A percentile compares a stretch with the other conserved stretches of the same genome.
Conservation (phyloP, 2,329 filamentous ascomycete species). For the Aspergillus arachidicola region DNA sequence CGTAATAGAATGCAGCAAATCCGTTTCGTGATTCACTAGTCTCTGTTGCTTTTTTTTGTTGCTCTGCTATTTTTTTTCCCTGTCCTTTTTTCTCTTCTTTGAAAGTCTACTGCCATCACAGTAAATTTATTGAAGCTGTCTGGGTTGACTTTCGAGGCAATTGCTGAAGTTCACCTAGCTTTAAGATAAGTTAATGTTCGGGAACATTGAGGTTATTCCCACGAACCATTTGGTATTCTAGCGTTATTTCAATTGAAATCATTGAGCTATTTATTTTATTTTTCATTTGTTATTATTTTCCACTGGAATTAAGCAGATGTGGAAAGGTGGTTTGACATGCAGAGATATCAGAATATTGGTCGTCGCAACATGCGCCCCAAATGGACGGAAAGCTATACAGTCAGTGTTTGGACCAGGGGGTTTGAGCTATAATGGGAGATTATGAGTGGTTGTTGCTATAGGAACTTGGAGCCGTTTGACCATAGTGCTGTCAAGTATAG, state of each 20-base stretch:
- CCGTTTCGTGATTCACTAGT: background rate
- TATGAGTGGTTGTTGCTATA: constrained; percentile 3
- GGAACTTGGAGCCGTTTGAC: constrained; percentile 3
- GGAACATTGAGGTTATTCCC: background rate
- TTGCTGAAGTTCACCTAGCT: background rate
- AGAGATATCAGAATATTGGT: background rate
- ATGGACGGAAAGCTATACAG: background rate
- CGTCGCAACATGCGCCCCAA: background rate
- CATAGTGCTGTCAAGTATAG: background rate
- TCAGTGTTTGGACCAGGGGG: background rate
- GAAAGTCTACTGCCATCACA: background rate
- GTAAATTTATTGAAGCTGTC: background rate
- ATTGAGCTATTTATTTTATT: background rate
- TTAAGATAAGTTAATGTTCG: background rate
- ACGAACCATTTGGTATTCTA: background rate
- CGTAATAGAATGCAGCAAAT: background rate
- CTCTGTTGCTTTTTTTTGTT: background rate
- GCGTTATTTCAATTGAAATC: background rate
- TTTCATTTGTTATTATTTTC: background rate
- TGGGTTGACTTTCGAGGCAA: background rate
- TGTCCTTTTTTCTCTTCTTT: background rate
- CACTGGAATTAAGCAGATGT: background rate
- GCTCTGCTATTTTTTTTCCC: background rate
- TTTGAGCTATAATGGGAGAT: background rate
- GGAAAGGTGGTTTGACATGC: background rate